phyloP scores from a whole-genome alignment of 768 basidiomycete genomes.

The Asterophora parasitica region DNA sequence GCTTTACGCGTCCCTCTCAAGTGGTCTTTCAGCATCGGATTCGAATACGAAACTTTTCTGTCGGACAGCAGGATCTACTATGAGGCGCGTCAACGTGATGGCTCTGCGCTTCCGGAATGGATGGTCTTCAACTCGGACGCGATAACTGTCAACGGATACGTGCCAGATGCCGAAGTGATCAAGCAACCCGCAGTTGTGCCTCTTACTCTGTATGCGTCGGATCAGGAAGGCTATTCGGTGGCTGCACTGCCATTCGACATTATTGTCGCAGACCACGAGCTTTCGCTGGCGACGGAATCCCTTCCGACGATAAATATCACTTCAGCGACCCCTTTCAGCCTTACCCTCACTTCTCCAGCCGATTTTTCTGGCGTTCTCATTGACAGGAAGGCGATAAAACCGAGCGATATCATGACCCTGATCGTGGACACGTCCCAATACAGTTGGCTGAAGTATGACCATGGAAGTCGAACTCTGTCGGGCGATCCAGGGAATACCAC shows the following conservation, averaged over 20 bases:
- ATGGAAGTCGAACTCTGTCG: constrained; percentile 47
- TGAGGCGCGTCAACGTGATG: constrained; percentile 56
- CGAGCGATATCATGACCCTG: constrained; percentile 52
- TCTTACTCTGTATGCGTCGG: constrained; percentile 64
- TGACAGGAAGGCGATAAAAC: constrained; percentile 54
- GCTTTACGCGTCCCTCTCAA: constrained; percentile 67
- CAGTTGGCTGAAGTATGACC: constrained; percentile 62
- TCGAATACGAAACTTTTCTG: constrained; percentile 59
- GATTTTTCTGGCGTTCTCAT: constrained; percentile 64
- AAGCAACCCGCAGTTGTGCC: constrained; percentile 38
- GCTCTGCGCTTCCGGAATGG: constrained; percentile 73
- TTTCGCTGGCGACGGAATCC: constrained; percentile 41
- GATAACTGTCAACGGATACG: constrained; percentile 75
- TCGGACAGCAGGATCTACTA: constrained; percentile 52
- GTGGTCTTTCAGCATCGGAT: constrained; percentile 92
- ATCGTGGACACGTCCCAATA: constrained; percentile 55
- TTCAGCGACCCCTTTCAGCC: constrained; percentile 43
- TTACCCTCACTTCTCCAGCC: constrained; percentile 46
- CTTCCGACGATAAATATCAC: constrained; percentile 74
- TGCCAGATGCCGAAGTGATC: constrained; percentile 45
- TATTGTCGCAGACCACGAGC: constrained; percentile 63
- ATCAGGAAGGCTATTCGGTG: constrained; percentile 68
- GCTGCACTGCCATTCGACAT: constrained; percentile 56
- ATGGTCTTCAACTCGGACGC: constrained; percentile 61
- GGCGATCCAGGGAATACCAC: constrained; percentile 56